Evolutionary conservation across 371 early-diverging fungal species (phyloP).

Genomic region (Mucor racemosus): DNA sequence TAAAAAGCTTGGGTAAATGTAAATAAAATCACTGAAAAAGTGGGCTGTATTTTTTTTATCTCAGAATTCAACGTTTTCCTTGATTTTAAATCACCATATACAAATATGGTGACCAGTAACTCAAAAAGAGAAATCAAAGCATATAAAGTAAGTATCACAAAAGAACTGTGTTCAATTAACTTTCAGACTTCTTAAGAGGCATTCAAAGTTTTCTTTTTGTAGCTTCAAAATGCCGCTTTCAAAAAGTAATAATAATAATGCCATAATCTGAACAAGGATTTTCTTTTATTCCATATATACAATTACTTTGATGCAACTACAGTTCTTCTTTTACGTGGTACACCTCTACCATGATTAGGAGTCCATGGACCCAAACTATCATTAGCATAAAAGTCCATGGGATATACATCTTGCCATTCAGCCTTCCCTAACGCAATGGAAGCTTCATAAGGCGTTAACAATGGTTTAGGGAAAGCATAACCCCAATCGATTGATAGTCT

Average conservation of each 20-base stretch:
- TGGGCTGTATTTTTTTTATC: too few species aligned
- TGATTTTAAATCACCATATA: too few species aligned
- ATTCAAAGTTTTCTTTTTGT: too few species aligned
- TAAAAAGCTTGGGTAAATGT: background rate
- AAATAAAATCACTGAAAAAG: too few species aligned
- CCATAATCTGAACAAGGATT: background rate
- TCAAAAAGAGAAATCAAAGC: background rate
- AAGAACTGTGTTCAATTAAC: background rate
- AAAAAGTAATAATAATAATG: too few species aligned
- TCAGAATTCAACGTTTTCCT: background rate
- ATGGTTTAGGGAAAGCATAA: constrained; percentile 91
- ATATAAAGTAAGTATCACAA: background rate
- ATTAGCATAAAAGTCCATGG: constrained; percentile 97
- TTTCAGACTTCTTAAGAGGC: background rate
- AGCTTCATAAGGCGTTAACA: constrained; percentile 97
- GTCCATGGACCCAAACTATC: constrained; percentile 95
- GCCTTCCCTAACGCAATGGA: constrained; percentile 81
- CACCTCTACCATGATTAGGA: constrained; percentile 78
- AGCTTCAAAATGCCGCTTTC: too few species aligned
- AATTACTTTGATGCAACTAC: background rate
- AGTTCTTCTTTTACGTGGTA: constrained; percentile 30
- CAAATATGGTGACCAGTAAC: background rate
- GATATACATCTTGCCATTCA: constrained; percentile 87
- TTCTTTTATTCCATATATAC: background rate
- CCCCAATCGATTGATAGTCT: constrained; percentile 99